These are phyloP conservation scores for Aspergillus homomorphus DNA, from an alignment of 495 filamentous ascomycete species.

Conservation along the genomic window DNA sequence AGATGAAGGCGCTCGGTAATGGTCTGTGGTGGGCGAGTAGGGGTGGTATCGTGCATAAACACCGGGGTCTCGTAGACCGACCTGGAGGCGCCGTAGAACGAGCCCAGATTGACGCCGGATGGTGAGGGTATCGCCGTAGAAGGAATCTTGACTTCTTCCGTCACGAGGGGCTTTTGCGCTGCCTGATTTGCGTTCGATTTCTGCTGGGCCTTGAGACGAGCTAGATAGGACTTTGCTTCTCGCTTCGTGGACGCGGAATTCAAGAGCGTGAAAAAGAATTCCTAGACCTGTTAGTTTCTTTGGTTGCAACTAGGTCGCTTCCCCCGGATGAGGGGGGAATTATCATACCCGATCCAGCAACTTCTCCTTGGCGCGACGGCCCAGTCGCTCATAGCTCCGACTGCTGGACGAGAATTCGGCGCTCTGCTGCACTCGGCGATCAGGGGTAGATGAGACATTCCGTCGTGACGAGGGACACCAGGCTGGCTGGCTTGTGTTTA, in stretches of 20 bases:
- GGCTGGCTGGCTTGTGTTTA: slow-evolving; percentile 13
- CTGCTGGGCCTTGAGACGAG: slow-evolving; percentile 62
- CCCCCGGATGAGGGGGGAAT: background rate
- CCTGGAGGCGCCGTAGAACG: slow-evolving; percentile 56
- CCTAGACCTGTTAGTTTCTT: slow-evolving; percentile 41
- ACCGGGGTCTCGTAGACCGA: slow-evolving; percentile 62
- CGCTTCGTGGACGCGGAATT: slow-evolving; percentile 83
- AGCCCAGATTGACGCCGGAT: slow-evolving; percentile 58
- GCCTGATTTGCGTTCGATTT: slow-evolving; percentile 22
- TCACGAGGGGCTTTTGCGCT: slow-evolving; percentile 2
- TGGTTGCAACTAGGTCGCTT: background rate
- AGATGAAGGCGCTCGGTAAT: slow-evolving; percentile 59
- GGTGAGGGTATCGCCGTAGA: slow-evolving; percentile 24
- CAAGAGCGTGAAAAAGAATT: slow-evolving; percentile 78
- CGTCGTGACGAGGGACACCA: slow-evolving; percentile 20
- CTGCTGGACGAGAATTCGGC: slow-evolving; percentile 38
- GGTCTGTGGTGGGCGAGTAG: slow-evolving; percentile 31
- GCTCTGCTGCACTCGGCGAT: slow-evolving; percentile 27
- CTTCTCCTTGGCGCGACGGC: slow-evolving; percentile 48
- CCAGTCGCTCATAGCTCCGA: slow-evolving; percentile 35
- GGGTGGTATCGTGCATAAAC: slow-evolving; percentile 51
- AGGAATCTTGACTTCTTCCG: slow-evolving; percentile 19
- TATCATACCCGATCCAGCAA: slow-evolving; percentile 40
- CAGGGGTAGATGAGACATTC: slow-evolving; percentile 20
- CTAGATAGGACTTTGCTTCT: slow-evolving; percentile 83